These are phyloP conservation scores for Leccinum fibrillosum DNA, from an alignment of 768 basidiomycete species.

Conservation along the genomic window DNA sequence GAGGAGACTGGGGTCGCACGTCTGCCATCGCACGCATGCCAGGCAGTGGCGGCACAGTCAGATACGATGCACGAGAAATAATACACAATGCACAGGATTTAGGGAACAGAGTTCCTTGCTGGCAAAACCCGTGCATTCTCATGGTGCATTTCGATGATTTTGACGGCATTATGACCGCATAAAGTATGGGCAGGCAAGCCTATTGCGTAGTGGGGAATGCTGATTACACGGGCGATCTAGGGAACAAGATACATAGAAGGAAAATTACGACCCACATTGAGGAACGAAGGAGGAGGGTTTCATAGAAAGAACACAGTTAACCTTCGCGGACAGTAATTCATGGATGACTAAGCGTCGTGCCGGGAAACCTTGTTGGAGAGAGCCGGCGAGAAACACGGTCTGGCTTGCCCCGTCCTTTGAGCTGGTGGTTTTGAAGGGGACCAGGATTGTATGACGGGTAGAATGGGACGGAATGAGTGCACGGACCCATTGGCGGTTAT, in stretches of 20 bases:
- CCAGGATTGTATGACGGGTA: neutral
- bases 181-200: neutral
- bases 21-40: neutral
- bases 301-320: conserved; percentile 1
- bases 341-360: conserved; percentile 28
- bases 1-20: neutral
- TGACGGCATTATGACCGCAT: neutral
- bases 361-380: conserved; percentile 24
- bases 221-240: neutral
- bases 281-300: neutral
- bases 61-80: neutral
- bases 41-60: neutral
- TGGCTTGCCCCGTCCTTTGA: neutral
- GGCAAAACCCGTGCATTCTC: neutral
- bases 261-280: neutral
- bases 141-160: neutral
- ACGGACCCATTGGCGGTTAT: conserved; percentile 31
- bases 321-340: conserved; percentile 29
- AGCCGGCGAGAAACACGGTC: neutral
- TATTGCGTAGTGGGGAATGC: neutral
- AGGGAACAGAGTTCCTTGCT: neutral
- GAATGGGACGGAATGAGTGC: conserved; percentile 9
- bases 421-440: neutral
- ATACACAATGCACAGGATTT: neutral
- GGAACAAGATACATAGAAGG: neutral